These are phyloP conservation scores for Septoria linicola DNA, from an alignment of 2,329 filamentous ascomycete species.

Conservation along the genomic window DNA sequence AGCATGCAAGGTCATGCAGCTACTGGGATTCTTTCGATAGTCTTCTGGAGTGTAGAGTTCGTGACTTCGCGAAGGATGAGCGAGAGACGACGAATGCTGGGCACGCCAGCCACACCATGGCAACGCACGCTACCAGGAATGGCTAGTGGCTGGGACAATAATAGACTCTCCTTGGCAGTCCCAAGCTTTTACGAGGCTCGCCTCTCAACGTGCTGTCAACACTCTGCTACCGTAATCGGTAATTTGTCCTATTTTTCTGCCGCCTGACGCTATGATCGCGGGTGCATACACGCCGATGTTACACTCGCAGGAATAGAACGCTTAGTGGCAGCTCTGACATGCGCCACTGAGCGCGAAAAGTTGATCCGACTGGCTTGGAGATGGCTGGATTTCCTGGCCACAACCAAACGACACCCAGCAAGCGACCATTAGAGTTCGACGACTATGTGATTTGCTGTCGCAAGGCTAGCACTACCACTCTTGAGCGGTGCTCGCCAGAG, in stretches of 20 bases:
- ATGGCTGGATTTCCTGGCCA: not conserved
- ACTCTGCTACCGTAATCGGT: not conserved
- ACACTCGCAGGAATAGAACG: conserved; percentile 1
- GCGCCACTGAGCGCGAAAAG: not conserved
- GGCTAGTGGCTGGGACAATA: not conserved
- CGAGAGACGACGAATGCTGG: not conserved
- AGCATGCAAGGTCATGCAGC: not conserved
- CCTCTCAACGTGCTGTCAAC: conserved; percentile 2
- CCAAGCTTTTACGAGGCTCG: not conserved
- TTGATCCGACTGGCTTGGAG: not conserved
- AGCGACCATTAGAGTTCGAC: not conserved
- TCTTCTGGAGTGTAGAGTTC: not conserved
- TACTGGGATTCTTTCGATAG: not conserved
- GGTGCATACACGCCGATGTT: not conserved
- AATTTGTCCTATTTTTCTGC: not conserved
- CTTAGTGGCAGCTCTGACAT: not conserved
- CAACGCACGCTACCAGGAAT: not conserved
- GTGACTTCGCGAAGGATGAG: not conserved
- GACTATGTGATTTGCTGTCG: not conserved
- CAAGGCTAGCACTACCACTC: not conserved
- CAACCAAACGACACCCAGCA: not conserved
- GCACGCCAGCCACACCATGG: not conserved
- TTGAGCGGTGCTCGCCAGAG: not conserved
- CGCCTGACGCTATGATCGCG: not conserved
- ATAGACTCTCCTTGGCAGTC: conserved; percentile 1